A percentile compares a stretch with the other conserved stretches of the same genome.
Conservation (phyloP, 2,329 filamentous ascomycete species). For the Hortaea werneckii region DNA sequence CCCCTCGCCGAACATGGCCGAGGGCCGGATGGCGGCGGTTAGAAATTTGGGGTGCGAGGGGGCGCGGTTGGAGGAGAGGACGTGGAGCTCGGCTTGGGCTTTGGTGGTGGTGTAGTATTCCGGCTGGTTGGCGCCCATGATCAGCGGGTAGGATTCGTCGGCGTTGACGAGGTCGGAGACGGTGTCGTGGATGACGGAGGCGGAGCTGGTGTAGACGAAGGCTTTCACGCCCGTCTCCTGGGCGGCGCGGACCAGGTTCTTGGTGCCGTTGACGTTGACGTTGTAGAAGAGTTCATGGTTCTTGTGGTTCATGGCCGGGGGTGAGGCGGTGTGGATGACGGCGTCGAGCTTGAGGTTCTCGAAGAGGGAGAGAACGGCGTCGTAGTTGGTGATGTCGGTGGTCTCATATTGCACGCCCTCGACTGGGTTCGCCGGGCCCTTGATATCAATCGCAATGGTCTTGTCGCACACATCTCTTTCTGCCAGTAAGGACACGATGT, state of each 20-base stretch:
- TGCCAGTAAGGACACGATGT: slow-evolving; percentile 40
- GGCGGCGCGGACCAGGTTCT: slow-evolving; percentile 37
- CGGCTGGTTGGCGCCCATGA: slow-evolving; percentile 37
- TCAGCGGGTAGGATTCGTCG: slow-evolving; percentile 38
- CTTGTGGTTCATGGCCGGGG: slow-evolving; percentile 27
- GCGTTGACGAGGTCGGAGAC: slow-evolving; percentile 38
- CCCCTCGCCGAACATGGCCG: slow-evolving; percentile 42
- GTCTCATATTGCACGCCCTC: slow-evolving; percentile 39
- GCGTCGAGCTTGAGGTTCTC: slow-evolving; percentile 34
- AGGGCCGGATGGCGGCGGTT: slow-evolving; percentile 40
- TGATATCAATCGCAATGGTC: slow-evolving; percentile 39
- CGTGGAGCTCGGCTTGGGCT: slow-evolving; percentile 37
- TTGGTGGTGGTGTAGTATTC: slow-evolving; percentile 44
- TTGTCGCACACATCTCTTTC: slow-evolving; percentile 31
- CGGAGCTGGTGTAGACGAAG: slow-evolving; percentile 44
- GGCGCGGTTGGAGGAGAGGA: slow-evolving; percentile 40
- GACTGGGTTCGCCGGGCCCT: slow-evolving; percentile 31
- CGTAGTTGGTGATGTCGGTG: slow-evolving; percentile 39
- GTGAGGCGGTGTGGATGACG: slow-evolving; percentile 42
- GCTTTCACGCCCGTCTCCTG: slow-evolving; percentile 41
- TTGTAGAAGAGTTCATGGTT: slow-evolving; percentile 35
- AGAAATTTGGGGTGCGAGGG: slow-evolving; percentile 33
- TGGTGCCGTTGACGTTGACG: slow-evolving; percentile 43
- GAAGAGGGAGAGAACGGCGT: slow-evolving; percentile 33
- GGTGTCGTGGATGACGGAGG: slow-evolving; percentile 39